Base-by-base conservation (phyloP, 2,329 filamentous ascomycete genomes). In the Colletotrichum cordylinicola region DNA sequence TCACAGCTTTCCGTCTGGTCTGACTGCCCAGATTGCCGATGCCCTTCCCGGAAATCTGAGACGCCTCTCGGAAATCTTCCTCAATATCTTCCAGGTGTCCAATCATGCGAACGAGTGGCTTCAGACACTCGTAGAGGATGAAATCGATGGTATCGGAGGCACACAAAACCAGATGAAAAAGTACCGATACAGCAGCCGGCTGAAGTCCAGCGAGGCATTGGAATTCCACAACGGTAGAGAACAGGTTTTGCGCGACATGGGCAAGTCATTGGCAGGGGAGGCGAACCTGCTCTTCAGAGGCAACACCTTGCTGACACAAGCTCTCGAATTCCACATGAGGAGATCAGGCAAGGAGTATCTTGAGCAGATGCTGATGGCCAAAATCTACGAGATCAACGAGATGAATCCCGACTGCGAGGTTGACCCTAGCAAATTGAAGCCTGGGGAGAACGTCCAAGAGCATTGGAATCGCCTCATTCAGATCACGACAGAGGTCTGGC, bases 51-150 rank as follows among this genome's bases (percentile, higher is more conserved):
- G 92, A 4, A 94, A 95, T 80, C 88, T 98, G 39, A 94, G 94
- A 69, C 90, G 92, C n/a, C 84, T 98, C 10, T 94, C 96, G 3
- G 96, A 98, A 82, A 93, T 94, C 33, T 91, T 98, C 48, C 87
- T 98, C 78, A 98, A 98, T 82, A 98, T 99, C 68, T 99, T 96
- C 80, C 97, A 99, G 82, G 96, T 98, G 4, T 96, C 96, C 4
- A 95, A 95, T 1, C 91, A 92, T 48, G 94, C 95, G 4, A 90
- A 91, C 58, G 95, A 98, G 75, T 99, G 97, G 97, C 90, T 99
- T 27, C 97, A 95, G 88, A 93, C 95, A 4, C 88, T 99, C 55
- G 95, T 98, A 0, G 97, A 99, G 84, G 96, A 98, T 82, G 97
- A 99, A 84, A 98, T 99, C 73, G 97, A 98, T 81, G 96, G 96